phyloP scores from a whole-genome alignment of 1,139 yeast species.

The Martiniozyma asiatica region DNA sequence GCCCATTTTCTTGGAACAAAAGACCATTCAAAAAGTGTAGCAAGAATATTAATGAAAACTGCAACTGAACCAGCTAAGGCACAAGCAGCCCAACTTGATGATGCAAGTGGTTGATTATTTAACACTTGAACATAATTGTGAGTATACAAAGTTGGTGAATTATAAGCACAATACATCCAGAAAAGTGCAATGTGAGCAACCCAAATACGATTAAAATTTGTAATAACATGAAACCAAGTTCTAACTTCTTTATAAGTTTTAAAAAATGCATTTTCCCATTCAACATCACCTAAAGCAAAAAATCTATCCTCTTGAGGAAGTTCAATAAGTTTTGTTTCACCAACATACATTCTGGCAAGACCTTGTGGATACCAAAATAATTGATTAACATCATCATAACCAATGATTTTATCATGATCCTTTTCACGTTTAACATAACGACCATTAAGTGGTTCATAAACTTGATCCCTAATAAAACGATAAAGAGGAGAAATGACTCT shows the following conservation, averaged over 20 bases:
- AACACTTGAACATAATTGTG: conserved; percentile 71
- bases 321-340: conserved; percentile 84
- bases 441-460: conserved; percentile 88
- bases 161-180: conserved; percentile 93
- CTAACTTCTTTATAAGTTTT: conserved; percentile 94
- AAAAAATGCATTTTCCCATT: conserved; percentile 87
- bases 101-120: conserved; percentile 76
- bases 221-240: conserved; percentile 93
- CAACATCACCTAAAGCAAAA: conserved; percentile 81
- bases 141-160: conserved; percentile 86
- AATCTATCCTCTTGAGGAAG: conserved; percentile 84
- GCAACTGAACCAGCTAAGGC: conserved; percentile 93
- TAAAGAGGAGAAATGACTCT: conserved; percentile 88
- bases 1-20: conserved; percentile 98
- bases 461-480: conserved; percentile 85
- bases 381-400: conserved; percentile 98
- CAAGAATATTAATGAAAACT: conserved; percentile 64
- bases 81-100: conserved; percentile 84
- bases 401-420: conserved; percentile 88
- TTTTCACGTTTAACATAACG: conserved; percentile 94
- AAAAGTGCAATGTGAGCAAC: conserved; percentile 76
- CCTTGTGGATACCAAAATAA: conserved; percentile 99
- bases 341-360: conserved; percentile 80
- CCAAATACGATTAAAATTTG: conserved; percentile 98
- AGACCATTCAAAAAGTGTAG: conserved; percentile 88